phyloP scores from a whole-genome alignment of 2,329 filamentous ascomycete species.

The Harringtonia lauricola region DNA sequence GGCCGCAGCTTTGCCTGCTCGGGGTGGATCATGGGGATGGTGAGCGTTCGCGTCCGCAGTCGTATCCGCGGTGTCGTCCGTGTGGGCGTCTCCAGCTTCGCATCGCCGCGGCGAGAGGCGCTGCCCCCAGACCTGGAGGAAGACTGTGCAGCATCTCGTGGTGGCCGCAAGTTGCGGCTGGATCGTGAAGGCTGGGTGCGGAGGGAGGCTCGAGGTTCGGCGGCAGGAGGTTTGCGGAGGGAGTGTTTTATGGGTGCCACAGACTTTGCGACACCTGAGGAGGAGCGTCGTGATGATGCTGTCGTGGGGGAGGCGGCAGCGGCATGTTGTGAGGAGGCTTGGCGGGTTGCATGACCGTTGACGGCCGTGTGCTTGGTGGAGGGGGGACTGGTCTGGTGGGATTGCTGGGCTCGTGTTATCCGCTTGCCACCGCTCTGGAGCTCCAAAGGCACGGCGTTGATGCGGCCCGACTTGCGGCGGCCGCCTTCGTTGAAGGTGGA shows the following conservation, averaged over 20 bases:
- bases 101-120: slow-evolving; percentile 3
- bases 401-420: slow-evolving; percentile 32
- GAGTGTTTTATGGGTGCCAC: not conserved
- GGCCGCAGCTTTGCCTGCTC: slow-evolving; percentile 42
- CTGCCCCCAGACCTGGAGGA: not conserved
- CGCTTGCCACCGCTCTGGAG: slow-evolving; percentile 40
- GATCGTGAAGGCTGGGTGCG: slow-evolving; percentile 19
- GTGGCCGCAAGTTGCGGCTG: slow-evolving; percentile 9
- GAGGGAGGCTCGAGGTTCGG: slow-evolving; percentile 1
- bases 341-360: slow-evolving; percentile 12
- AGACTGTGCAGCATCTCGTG: slow-evolving; percentile 4
- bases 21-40: slow-evolving; percentile 48
- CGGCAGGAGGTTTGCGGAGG: slow-evolving; percentile 1
- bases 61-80: slow-evolving; percentile 35
- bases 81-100: slow-evolving; percentile 10
- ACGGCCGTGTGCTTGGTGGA: slow-evolving; percentile 16
- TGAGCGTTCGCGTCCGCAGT: slow-evolving; percentile 32
- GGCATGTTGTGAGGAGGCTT: not conserved
- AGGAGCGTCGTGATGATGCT: slow-evolving; percentile 1
- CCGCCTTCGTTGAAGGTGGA: slow-evolving; percentile 73
- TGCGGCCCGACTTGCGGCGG: slow-evolving; percentile 53
- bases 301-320: slow-evolving; percentile 2
- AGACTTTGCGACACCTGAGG: not conserved
- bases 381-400: slow-evolving; percentile 21
- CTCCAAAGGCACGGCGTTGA: slow-evolving; percentile 45